Conservation (phyloP, 1,139 yeast genomes). For the Suhomyces terraborum region DNA sequence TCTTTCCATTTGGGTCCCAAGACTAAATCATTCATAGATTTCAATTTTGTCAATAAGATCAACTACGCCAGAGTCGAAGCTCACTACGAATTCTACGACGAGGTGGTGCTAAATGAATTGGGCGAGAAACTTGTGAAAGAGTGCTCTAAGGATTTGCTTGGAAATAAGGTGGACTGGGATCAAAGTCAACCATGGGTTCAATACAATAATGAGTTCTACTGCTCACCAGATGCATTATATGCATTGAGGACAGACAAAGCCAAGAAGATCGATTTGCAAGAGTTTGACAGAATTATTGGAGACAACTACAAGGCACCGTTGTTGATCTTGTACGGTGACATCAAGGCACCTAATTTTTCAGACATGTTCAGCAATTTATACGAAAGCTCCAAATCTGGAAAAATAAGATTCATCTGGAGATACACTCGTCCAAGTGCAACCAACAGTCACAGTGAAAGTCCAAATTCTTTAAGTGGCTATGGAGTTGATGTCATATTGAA, state of each 20-base stretch:
- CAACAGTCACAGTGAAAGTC: constrained; percentile 13
- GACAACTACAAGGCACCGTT: constrained; percentile 40
- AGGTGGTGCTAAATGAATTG: constrained; percentile 27
- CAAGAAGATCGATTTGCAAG: constrained; percentile 28
- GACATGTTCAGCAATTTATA: constrained; percentile 60
- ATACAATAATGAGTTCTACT: constrained; percentile 55
- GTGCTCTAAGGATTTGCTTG: constrained; percentile 42
- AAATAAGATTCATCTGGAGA: constrained; percentile 75
- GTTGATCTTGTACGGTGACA: constrained; percentile 54
- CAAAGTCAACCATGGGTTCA: constrained; percentile 48
- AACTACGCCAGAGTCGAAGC: constrained; percentile 65
- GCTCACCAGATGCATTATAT: constrained; percentile 67
- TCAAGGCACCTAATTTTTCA: constrained; percentile 48
- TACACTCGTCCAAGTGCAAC: constrained; percentile 54
- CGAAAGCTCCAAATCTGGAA: constrained; percentile 63
- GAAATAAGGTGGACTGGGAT: constrained; percentile 25
- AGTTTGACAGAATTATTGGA: constrained; percentile 67
- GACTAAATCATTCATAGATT: constrained; percentile 40
- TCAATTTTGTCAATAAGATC: constrained; percentile 54
- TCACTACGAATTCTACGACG: constrained; percentile 55
- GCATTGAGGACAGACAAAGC: constrained; percentile 56
- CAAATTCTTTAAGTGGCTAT: constrained; percentile 57
- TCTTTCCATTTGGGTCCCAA: constrained; percentile 18
- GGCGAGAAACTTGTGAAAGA: constrained; percentile 21
- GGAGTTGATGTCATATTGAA: constrained; percentile 66